A percentile compares a stretch with the other conserved stretches of the same genome.
Evolutionary conservation across 2,329 filamentous ascomycete genomes (phyloP).

Genomic region (Colletotrichum paranaense): DNA sequence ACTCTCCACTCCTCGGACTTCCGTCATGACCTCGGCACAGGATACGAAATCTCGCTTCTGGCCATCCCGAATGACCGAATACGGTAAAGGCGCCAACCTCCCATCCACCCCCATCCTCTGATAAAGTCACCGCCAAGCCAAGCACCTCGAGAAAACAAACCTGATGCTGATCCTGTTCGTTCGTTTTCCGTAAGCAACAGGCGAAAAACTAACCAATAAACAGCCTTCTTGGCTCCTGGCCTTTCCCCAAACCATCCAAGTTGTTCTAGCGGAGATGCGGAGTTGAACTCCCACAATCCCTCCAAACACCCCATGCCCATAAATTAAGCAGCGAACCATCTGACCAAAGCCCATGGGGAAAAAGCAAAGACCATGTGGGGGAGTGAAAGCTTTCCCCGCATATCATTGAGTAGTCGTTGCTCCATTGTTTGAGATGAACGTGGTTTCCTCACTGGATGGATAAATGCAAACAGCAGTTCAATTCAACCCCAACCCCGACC

Average conservation of each 20-base stretch:
- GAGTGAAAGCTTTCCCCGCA: conserved; percentile 14
- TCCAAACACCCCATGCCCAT: background rate
- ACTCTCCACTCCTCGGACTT: background rate
- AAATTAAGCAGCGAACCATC: conserved; percentile 22
- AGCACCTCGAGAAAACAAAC: conserved; percentile 4
- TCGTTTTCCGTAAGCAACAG: background rate
- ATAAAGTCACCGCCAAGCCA: conserved; percentile 9
- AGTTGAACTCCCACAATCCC: conserved; percentile 2
- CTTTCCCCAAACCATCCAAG: background rate
- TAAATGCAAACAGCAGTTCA: conserved; percentile 14
- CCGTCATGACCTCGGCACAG: conserved; percentile 14
- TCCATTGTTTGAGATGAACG: background rate
- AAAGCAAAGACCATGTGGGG: conserved; percentile 1
- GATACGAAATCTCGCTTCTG: conserved; percentile 12
- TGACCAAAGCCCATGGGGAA: conserved; percentile 26
- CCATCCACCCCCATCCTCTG: background rate
- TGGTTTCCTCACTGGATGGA: conserved; percentile 29
- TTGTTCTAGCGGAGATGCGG: conserved; percentile 4
- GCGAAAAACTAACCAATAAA: background rate
- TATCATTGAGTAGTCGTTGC: background rate
- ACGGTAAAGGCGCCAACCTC: background rate
- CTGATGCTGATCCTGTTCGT: background rate
- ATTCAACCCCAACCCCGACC: background rate
- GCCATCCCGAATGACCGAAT: conserved; percentile 25
- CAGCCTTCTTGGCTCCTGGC: background rate